These are phyloP conservation scores for Podospora bellae-mahoneyi DNA, from an alignment of 495 filamentous ascomycete genomes.

Conservation along the genomic window DNA sequence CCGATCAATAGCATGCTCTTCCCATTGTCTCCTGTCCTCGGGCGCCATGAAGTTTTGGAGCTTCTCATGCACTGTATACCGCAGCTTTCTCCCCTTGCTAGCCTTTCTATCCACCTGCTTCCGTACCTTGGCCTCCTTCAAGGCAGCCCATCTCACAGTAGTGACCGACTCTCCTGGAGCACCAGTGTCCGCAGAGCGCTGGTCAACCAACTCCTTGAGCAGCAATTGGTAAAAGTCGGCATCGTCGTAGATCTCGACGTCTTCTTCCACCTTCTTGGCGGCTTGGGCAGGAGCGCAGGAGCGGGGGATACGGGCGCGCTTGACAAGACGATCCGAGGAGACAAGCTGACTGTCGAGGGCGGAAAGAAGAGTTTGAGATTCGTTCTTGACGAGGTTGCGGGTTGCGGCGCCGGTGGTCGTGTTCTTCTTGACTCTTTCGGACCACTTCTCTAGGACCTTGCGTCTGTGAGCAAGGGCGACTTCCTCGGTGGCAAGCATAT, in stretches of 20 bases:
- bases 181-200: slow-evolving; percentile 62
- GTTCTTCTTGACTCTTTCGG: slow-evolving; percentile 47
- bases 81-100: slow-evolving; percentile 90
- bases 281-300: slow-evolving; percentile 70
- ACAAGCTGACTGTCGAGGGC: slow-evolving; percentile 73
- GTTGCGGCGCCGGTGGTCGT: slow-evolving; percentile 41
- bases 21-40: slow-evolving; percentile 75
- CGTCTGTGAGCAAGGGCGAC: slow-evolving; percentile 48
- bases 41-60: slow-evolving; percentile 97
- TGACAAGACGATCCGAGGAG: slow-evolving; percentile 62
- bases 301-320: slow-evolving; percentile 61
- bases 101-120: slow-evolving; percentile 88
- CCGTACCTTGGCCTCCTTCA: slow-evolving; percentile 76
- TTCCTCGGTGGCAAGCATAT: slow-evolving; percentile 64
- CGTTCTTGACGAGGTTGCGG: slow-evolving; percentile 52
- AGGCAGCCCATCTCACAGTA: slow-evolving; percentile 57
- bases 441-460: slow-evolving; percentile 66
- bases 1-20: slow-evolving; percentile 71
- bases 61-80: slow-evolving; percentile 93
- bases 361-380: slow-evolving; percentile 60
- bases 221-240: slow-evolving; percentile 89
- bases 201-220: slow-evolving; percentile 87
- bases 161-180: slow-evolving; percentile 44
- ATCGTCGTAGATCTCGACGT: slow-evolving; percentile 74
- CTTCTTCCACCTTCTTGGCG: slow-evolving; percentile 49